Evolutionary conservation across 257 asterid genomes (phyloP), one percentile per base, ranked within the genome.

Genomic region (Oldenlandia corymbosa): DNA sequence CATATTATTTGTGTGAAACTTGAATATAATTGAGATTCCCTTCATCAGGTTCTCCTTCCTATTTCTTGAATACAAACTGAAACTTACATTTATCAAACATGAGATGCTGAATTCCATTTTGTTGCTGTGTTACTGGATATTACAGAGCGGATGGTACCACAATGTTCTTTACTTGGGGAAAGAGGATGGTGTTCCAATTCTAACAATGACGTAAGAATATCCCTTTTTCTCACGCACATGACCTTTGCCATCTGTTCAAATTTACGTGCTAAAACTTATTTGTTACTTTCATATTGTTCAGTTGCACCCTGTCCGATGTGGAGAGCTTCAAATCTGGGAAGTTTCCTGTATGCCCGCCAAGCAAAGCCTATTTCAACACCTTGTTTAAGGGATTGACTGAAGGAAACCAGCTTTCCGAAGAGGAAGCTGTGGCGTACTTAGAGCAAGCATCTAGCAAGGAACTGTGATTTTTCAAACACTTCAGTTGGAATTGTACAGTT

Each of bases 101-200:
- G 41, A 61, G 59, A 36, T 45, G 27, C 17, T 12, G 49, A 37
- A 26, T 61, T 66, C 34, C 21, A 43, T 24, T 56, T 4, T 47
- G 45, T 17, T 8, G n/a, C n/a, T n/a, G 37, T 58, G 66, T 55
- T 66, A 62, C 32, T 73, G 24, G 36, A 48, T 75, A 50, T 51
- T 66, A 69, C 81, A 87, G 99, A 68, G 43, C 49, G 94, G 94
- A 68, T 93, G 99, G 99, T 93, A 93, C 74, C 88, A 76, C 31
- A 90, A 90, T 56, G 92, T 87, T 55, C 69, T 87, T 37, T 87
- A 78, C 83, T 62, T 90, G 74, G 99, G 99, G 34, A 79, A 82
- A 75, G 95, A 87, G 78, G 73, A 79, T 5, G 85, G 62, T 52
- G 54, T 85, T 56, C 96, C 96, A 1, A 77, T 93, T 68, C 83